A percentile compares a stretch with the other conserved stretches of the same genome.
These are phyloP conservation scores for Eucalyptus caleyi DNA, from an alignment of 345 rosid genomes.

Conservation along the genomic window DNA sequence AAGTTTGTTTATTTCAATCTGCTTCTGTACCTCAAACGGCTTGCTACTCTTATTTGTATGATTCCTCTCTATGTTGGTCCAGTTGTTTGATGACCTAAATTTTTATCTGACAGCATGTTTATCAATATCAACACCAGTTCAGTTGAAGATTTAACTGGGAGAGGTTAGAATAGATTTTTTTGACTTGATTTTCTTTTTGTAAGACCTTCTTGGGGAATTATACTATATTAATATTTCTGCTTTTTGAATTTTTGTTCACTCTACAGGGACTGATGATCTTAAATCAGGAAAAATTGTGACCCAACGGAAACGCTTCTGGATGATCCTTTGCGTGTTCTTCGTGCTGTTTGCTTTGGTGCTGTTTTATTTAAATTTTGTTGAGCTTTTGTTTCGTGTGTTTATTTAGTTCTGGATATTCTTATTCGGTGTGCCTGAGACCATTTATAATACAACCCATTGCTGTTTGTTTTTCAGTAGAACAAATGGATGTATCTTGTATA, in stretches of 20 bases:
- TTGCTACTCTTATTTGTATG: too few relatives aligned
- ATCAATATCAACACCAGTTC: too few relatives aligned
- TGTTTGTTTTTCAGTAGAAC: background rate
- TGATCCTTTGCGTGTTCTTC: constrained; percentile 85
- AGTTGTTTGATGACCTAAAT: too few relatives aligned
- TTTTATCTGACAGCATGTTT: too few relatives aligned
- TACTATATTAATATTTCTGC: background rate
- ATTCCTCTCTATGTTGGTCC: too few relatives aligned
- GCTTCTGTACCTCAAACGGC: too few relatives aligned
- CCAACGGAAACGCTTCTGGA: constrained; percentile 83
- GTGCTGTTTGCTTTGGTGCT: constrained; percentile 94
- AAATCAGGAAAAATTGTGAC: constrained; percentile 64
- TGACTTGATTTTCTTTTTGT: too few relatives aligned
- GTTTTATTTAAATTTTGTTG: background rate
- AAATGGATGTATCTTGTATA: background rate
- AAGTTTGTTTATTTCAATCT: too few relatives aligned
- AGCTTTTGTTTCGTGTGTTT: background rate
- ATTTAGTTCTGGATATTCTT: background rate
- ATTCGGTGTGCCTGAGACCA: background rate
- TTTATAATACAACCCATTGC: background rate
- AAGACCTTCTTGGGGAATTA: too few relatives aligned
- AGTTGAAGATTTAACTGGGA: too few relatives aligned
- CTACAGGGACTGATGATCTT: constrained; percentile 67
- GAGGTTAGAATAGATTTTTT: too few relatives aligned
- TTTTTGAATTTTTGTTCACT: background rate